Base-by-base conservation (phyloP, 2,329 filamentous ascomycete genomes). In the Plectosphaerella sp. region DNA sequence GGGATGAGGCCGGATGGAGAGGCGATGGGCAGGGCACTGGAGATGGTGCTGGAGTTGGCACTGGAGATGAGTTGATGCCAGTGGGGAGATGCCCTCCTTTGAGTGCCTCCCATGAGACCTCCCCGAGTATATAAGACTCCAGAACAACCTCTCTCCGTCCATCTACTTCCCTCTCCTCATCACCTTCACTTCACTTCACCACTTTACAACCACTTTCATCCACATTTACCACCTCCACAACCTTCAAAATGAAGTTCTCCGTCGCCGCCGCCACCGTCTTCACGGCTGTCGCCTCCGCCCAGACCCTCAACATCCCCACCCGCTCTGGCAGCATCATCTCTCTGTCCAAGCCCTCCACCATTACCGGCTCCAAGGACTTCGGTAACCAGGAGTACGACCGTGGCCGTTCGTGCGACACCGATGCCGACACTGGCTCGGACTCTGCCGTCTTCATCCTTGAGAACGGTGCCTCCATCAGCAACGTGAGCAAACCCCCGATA, bases 371-470 rank as follows among this genome's bases (percentile, higher is more conserved):
- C 50, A 49, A 53, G 37, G 55, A 60, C 50, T 50, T 58, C 24
- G 53, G 41, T 28, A 60, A 60, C 54, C 52, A 55, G 37, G 58
- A 60, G 51, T 60, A 54, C 39, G 58, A 60, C 52, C 57, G 58
- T 6, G 58, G 58, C 25, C 53, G 54, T n/a, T 4, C 45, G 14
- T 60, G 57, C 41, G 49, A 58, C 47, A 57, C 50, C 12, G 57
- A 58, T 11, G 57, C 42, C 28, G 57, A 59, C 49, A 59, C 54
- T 2, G 56, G 56, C 49, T 56, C 53, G 20, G 41, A 43, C 41
- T 59, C 58, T 49, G 74, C 78, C 45, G 77, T 81, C 62, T 81
- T 81, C 71, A 68, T 76, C 55, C 67, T 82, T 49, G 68, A 74
- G 61, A 66, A 72, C 48, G 78, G 78, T 28, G 78, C 72, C 28